A percentile compares a stretch with the other conserved stretches of the same genome.
phyloP scores from a whole-genome alignment of 225 moss, liverwort and hornwort genomes.

The Physcomitrellopsis africana region DNA sequence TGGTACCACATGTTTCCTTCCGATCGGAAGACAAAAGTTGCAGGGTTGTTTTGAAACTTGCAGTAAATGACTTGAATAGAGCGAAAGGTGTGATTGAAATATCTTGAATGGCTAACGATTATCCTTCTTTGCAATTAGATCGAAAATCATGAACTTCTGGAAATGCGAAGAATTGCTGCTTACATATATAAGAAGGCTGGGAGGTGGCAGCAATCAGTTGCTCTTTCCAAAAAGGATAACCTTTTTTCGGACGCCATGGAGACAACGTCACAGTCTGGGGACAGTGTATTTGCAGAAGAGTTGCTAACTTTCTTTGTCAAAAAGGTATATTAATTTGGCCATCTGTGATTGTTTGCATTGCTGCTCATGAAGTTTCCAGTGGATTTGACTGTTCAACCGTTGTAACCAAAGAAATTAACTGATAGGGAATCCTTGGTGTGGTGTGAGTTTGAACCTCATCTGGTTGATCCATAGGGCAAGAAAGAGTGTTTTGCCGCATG shows the following conservation, averaged over 20 bases:
- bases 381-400: neutral
- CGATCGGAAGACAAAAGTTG: neutral
- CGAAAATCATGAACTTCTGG: constrained; percentile 87
- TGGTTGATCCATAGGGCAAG: constrained; percentile 63
- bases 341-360: neutral
- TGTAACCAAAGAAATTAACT: neutral
- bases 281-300: constrained; percentile 85
- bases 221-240: constrained; percentile 89
- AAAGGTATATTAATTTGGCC: constrained; percentile 48
- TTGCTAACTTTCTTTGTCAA: constrained; percentile 82
- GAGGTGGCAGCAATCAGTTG: constrained; percentile 86
- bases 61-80: too few relatives aligned
- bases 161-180: constrained; percentile 89
- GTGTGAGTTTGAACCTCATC: neutral
- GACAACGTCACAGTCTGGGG: constrained; percentile 90
- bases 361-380: neutral
- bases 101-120: constrained; percentile 1
- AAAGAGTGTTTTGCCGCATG: constrained; percentile 94
- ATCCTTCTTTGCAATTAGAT: constrained; percentile 38
- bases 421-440: neutral
- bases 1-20: neutral
- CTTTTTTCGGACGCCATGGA: constrained; percentile 91
- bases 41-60: neutral
- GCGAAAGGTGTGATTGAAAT: neutral
- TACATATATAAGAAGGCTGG: constrained; percentile 95